Percentiles rank a stretch among this genome's conserved stretches.
These are phyloP conservation scores for Aspergillus aculeatus DNA, from an alignment of 2,329 filamentous ascomycete species.

Conservation along the genomic window DNA sequence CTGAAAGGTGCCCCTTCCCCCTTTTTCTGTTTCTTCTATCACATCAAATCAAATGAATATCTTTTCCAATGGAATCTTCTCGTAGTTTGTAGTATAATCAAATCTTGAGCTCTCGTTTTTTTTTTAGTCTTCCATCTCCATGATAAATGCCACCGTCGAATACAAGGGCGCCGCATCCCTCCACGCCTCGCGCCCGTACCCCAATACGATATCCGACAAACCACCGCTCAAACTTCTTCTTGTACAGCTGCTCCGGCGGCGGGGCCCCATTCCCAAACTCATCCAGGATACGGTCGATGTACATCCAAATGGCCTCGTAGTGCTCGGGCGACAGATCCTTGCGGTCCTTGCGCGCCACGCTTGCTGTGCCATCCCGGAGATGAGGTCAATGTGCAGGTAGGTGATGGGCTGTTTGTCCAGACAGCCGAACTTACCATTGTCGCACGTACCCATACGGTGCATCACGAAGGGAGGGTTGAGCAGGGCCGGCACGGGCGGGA, in stretches of 20 bases:
- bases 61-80: not conserved
- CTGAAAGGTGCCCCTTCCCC: conserved; percentile 71
- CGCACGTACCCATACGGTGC: no score
- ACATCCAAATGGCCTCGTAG: not conserved
- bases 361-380: no score
- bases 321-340: not conserved
- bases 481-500: no score
- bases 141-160: not conserved
- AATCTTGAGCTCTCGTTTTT: no score
- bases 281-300: not conserved
- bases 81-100: no score
- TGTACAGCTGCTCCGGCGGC: not conserved
- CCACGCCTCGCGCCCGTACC: not conserved
- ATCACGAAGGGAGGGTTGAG: no score
- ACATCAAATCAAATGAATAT: not conserved
- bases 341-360: no score
- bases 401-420: no score
- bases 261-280: not conserved
- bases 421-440: no score
- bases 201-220: not conserved
- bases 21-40: conserved; percentile 43
- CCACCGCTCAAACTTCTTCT: not conserved
- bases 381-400: no score
- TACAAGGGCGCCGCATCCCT: not conserved
- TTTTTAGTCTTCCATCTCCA: no score